Percentiles rank a stretch among this genome's conserved stretches.
Evolutionary conservation across 805 yeast genomes (phyloP).

Genomic region (Debaryomyces prosopidis): DNA sequence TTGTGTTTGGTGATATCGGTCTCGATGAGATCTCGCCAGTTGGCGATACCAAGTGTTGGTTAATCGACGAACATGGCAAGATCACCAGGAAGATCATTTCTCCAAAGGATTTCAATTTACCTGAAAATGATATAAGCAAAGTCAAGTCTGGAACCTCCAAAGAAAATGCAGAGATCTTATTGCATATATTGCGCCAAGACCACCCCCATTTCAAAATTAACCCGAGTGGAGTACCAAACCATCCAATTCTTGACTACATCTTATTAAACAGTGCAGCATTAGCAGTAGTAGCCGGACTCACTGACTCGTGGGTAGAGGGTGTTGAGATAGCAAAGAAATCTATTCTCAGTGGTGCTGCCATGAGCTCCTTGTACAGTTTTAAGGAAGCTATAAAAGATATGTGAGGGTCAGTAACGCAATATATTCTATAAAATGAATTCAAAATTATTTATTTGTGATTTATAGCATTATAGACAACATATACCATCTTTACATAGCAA

Average conservation of each 20-base stretch:
- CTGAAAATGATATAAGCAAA: slow-evolving; percentile 62
- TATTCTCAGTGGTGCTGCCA: slow-evolving; percentile 68
- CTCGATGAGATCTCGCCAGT: slow-evolving; percentile 92
- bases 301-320: slow-evolving; percentile 74
- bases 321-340: slow-evolving; percentile 70
- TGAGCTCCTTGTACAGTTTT: slow-evolving; percentile 56
- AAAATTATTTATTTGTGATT: no score
- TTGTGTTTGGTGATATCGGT: slow-evolving; percentile 92
- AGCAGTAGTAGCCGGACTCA: slow-evolving; percentile 73
- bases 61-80: slow-evolving; percentile 45
- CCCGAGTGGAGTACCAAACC: slow-evolving; percentile 27
- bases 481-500: no score
- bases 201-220: slow-evolving; percentile 46
- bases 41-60: slow-evolving; percentile 83
- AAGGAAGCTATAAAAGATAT: slow-evolving; percentile 18
- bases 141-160: slow-evolving; percentile 86
- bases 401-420: not conserved
- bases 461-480: no score
- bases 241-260: slow-evolving; percentile 86
- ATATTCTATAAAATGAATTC: no score
- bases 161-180: slow-evolving; percentile 70
- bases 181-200: slow-evolving; percentile 45
- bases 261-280: slow-evolving; percentile 85
- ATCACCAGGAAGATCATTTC: slow-evolving; percentile 47
- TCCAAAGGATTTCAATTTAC: slow-evolving; percentile 82